Conservation (phyloP, 352 stramenopile genomes). For the Phytophthora crassamura region DNA sequence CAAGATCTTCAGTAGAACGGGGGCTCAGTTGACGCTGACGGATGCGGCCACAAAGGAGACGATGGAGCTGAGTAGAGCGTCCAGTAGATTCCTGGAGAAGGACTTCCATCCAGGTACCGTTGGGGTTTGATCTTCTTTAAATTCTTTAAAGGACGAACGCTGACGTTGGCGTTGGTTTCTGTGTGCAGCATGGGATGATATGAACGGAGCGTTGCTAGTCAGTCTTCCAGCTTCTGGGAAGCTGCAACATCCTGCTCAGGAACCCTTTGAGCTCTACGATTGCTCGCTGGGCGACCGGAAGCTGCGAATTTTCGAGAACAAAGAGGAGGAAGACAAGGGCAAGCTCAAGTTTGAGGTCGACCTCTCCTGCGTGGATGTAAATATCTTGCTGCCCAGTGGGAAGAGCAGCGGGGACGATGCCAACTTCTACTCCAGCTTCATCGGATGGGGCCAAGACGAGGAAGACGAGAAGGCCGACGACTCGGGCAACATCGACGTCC, state of each 20-base stretch:
- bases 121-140: not conserved
- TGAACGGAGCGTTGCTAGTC: conserved; percentile 44
- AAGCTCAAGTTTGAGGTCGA: conserved; percentile 47
- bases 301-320: conserved; percentile 44
- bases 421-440: conserved; percentile 33
- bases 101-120: conserved; percentile 36
- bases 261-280: conserved; percentile 46
- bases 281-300: conserved; percentile 43
- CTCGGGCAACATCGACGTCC: conserved; percentile 40
- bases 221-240: conserved; percentile 20
- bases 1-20: conserved; percentile 77
- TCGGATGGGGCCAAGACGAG: conserved; percentile 23
- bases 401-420: conserved; percentile 16
- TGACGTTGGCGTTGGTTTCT: conserved; percentile 4
- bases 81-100: conserved; percentile 28
- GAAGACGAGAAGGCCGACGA: conserved; percentile 17
- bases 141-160: not conserved
- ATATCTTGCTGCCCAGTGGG: conserved; percentile 42
- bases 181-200: conserved; percentile 29
- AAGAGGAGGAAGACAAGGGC: not conserved
- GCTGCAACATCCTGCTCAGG: conserved; percentile 8
- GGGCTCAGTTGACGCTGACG: conserved; percentile 64
- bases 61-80: conserved; percentile 43
- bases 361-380: conserved; percentile 42
- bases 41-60: conserved; percentile 63